These are phyloP conservation scores for Haplosporangium gracile DNA, from an alignment of 192 early-diverging fungal species.

Conservation along the genomic window DNA sequence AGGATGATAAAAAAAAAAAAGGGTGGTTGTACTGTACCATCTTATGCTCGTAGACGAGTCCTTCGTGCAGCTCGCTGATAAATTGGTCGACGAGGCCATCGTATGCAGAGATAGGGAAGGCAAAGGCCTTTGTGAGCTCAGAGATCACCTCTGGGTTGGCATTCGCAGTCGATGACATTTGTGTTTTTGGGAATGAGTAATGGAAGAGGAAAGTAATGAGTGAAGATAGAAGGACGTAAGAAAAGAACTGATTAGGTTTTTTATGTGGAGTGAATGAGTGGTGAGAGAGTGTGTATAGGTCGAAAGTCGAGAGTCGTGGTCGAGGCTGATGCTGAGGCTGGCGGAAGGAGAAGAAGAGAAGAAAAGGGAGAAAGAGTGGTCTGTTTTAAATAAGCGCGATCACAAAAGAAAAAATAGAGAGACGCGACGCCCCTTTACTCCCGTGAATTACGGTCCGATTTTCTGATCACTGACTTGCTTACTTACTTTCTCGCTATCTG, in stretches of 20 bases:
- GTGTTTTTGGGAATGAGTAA: neutral
- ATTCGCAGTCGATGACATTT: conserved; percentile 3
- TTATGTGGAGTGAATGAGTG: neutral
- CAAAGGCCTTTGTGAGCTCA: conserved; percentile 33
- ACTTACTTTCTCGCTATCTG: neutral
- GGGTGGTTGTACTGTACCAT: conserved; percentile 19
- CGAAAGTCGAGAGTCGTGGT: neutral
- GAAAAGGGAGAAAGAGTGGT: neutral
- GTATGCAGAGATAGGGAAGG: conserved; percentile 43
- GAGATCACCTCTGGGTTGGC: conserved; percentile 24
- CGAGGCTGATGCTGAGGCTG: neutral
- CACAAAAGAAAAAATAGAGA: neutral
- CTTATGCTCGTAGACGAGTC: conserved; percentile 13
- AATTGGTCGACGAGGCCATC: conserved; percentile 46
- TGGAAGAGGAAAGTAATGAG: conserved; percentile 2
- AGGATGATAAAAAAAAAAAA: neutral
- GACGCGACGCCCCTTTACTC: neutral
- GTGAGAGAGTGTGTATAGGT: neutral
- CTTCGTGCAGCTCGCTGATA: conserved; percentile 36
- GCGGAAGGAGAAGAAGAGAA: neutral
- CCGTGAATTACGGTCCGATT: neutral
- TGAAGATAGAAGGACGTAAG: neutral
- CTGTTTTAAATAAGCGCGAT: neutral
- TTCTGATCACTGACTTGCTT: neutral
- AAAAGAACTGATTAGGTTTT: neutral